Conservation (phyloP, 2,329 filamentous ascomycete species). For the Aspergillus persii region DNA sequence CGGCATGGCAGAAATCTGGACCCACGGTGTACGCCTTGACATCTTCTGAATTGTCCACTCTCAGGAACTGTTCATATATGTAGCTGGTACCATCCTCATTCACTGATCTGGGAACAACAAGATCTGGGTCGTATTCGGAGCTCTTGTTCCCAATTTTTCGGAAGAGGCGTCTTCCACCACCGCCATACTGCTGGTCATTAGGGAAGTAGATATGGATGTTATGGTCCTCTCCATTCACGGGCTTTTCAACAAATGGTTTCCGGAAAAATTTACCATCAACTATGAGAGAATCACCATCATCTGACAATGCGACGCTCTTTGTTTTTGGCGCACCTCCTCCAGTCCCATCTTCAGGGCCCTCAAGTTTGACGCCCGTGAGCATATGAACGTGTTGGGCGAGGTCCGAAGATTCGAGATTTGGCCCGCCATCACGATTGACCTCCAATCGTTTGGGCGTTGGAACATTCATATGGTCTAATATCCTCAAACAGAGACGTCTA, state of each 20-base stretch:
- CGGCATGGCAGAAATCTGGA: slow-evolving; percentile 87
- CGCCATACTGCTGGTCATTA: slow-evolving; percentile 67
- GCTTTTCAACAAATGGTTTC: slow-evolving; percentile 98
- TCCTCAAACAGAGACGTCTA: slow-evolving; percentile 79
- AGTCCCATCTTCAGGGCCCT: slow-evolving; percentile 67
- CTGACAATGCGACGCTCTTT: slow-evolving; percentile 76
- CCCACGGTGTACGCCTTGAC: slow-evolving; percentile 99
- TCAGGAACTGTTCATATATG: slow-evolving; percentile 95
- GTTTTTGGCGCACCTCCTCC: slow-evolving; percentile 58
- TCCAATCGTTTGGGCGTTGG: slow-evolving; percentile 86
- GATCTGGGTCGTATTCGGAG: slow-evolving; percentile 81
- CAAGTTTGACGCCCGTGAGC: slow-evolving; percentile 72
- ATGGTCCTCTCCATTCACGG: slow-evolving; percentile 96
- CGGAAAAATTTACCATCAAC: slow-evolving; percentile 79
- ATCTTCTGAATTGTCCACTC: slow-evolving; percentile 94
- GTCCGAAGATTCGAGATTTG: slow-evolving; percentile 72
- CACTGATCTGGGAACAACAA: slow-evolving; percentile 75
- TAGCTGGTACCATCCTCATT: slow-evolving; percentile 80
- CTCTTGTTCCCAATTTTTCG: slow-evolving; percentile 99
- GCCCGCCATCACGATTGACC: slow-evolving; percentile 89
- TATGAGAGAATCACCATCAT: slow-evolving; percentile 81
- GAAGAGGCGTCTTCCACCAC: slow-evolving; percentile 88
- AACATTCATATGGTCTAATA: slow-evolving; percentile 85
- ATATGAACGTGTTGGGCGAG: slow-evolving; percentile 77
- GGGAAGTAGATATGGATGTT: slow-evolving; percentile 99